Base-by-base conservation (phyloP, 164 flowering plant species). In the Tetrastigma voinierianum region DNA sequence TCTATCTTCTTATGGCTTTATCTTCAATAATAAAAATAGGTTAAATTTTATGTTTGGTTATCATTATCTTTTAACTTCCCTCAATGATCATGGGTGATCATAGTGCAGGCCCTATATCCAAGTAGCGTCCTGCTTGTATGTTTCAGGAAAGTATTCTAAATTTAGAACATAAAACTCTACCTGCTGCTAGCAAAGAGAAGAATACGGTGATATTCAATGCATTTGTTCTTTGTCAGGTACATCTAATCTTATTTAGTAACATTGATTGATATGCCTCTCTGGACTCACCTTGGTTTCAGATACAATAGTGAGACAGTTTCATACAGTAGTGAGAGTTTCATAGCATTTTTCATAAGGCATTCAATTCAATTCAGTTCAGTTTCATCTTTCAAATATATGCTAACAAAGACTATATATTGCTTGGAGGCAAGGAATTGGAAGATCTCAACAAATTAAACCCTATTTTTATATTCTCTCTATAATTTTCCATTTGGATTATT, bases 151-250 rank as follows among this genome's bases (percentile, higher is more conserved):
- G 70, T 14, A 54, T 90, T 51, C 78, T 92, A 52, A 43, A 74
- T 61, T 70, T 88, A 56, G 44, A 82, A 74, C 53, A 72, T 46
- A 79, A 76, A 0, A 1, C 1, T 7, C 19, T n/a, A n/a, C 19
- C 0, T 6, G 77, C 72, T 61, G 87, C 92, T 59, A 72, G 63
- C 76, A 73, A 68, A 74, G 87, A 81, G 77, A 88, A 84, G 82
- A 92, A 92, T 63, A 95, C 98, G 13, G 61, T 95, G 68, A 89
- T 92, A 66, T 95, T 95, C 82, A 90, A 95, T 61, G 82, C 99
- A 0, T 95, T 95, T 77, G 97, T 95, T 57, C 72, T 95, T 20
- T 89, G 93, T 72, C 99, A 95, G 73, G 99, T 92, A 81, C 77
- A 81, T 69, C 10, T 49, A n/a, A 15, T 21, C 23, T 20, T 23